phyloP scores from a whole-genome alignment of 345 rosid species.

The Brassica rapa region DNA sequence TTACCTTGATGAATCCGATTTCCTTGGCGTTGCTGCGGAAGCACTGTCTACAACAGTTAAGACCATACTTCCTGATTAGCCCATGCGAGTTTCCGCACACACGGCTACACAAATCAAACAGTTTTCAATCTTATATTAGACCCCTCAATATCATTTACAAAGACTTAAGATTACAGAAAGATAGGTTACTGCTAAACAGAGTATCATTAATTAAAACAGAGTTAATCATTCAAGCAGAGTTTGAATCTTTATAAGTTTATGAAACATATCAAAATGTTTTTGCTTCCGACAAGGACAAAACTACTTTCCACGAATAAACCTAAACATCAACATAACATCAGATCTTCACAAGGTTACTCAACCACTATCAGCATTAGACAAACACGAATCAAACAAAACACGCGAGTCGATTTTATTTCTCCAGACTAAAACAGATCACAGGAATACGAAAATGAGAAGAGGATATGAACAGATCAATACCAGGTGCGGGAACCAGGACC shows the following conservation, averaged over 20 bases:
- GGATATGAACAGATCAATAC: constrained; percentile 2
- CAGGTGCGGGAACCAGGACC: constrained; percentile 37
- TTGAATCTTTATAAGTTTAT: neutral
- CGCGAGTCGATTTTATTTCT: neutral
- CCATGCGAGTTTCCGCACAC: constrained; percentile 49
- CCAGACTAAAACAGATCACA: neutral
- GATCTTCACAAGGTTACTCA: neutral
- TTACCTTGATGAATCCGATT: constrained; percentile 63
- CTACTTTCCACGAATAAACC: neutral
- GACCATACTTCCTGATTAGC: constrained; percentile 45
- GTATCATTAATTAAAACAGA: neutral
- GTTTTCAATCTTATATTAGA: neutral
- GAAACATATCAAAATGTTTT: neutral
- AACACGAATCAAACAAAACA: neutral
- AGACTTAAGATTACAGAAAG: neutral
- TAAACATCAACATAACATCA: neutral
- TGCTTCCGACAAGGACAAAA: neutral
- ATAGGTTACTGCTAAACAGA: neutral
- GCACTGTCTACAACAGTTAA: constrained; percentile 45
- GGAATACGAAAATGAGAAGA: neutral
- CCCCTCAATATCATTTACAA: neutral
- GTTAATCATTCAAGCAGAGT: neutral
- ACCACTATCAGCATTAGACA: neutral
- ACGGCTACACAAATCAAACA: constrained; percentile 10
- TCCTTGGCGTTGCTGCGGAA: constrained; percentile 48